phyloP scores from a whole-genome alignment of 1,139 yeast species.

The Geotrichum citri-aurantii region DNA sequence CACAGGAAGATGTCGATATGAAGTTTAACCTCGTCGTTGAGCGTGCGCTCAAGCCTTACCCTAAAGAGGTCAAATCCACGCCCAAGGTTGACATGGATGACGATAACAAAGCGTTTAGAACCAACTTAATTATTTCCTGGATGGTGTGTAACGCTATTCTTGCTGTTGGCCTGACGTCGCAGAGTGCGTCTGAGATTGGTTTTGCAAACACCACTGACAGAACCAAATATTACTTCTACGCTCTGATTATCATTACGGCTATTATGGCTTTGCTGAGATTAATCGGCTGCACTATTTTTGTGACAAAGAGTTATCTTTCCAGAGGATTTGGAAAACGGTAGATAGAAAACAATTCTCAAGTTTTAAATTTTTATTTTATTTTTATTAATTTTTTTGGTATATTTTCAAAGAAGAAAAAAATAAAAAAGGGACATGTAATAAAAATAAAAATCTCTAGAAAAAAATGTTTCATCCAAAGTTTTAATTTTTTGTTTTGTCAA shows the following conservation, averaged over 20 bases:
- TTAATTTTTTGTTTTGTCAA: too few species aligned
- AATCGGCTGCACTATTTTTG: constrained; percentile 59
- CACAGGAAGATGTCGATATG: constrained; percentile 59
- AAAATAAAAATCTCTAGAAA: too few species aligned
- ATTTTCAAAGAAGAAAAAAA: constrained; percentile 1
- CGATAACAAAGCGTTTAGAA: constrained; percentile 66
- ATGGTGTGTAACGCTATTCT: constrained; percentile 66
- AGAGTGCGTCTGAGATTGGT: constrained; percentile 31
- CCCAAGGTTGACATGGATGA: constrained; percentile 38
- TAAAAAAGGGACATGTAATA: too few species aligned
- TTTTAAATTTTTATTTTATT: too few species aligned
- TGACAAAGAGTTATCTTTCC: constrained; percentile 40
- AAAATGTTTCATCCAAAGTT: too few species aligned
- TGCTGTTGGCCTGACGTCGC: constrained; percentile 54
- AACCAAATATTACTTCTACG: constrained; percentile 57
- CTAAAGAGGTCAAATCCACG: constrained; percentile 31
- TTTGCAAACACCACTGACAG: constrained; percentile 38
- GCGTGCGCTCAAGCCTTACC: constrained; percentile 42
- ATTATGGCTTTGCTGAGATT: constrained; percentile 70
- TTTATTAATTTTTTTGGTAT: background rate
- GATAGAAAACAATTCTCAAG: too few species aligned
- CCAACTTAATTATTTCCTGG: constrained; percentile 77
- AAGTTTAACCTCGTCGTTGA: constrained; percentile 42
- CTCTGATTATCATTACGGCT: constrained; percentile 76
- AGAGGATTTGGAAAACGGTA: constrained; percentile 19